Evolutionary conservation across 441 rosid species (phyloP), one percentile per base, ranked within the genome.

Genomic region (Gossypium lobatum): DNA sequence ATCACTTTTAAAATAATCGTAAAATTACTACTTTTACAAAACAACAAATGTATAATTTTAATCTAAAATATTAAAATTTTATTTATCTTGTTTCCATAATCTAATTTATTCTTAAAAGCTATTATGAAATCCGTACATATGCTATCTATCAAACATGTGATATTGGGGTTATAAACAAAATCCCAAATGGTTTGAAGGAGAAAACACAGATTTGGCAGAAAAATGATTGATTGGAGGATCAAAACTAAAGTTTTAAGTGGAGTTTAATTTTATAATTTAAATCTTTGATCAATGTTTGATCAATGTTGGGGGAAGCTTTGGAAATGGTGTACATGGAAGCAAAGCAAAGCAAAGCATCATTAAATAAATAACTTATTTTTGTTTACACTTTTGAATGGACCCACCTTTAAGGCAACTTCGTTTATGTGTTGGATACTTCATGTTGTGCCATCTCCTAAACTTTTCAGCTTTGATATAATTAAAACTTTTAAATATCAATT

Each of bases 261-360:
- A 60, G 14, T 55, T 25, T 25, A 13, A 4, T 9, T 45, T 25
- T 59, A 7, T 60, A 26, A 26, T 58, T 11, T 2, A 37, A 6
- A 10, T 11, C 8, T 58, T 57, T 11, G 17, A 23, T 3, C 39
- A 34, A 34, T 1, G 37, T 10, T 64, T n/a, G 7, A 31, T 31
- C 28, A 9, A 57, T 0, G 26, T 10, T 64, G 28, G 7, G 14
- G 48, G 37, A 23, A 39, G 52, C 69, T 64, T 64, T 31, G 69
- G 69, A 64, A 64, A 64, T 64, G 68, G 68, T 37, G 68, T 57
- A 18, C 28, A 50, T 13, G 1, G 55, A n/a, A 57, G n/a, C 61
- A 20, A 28, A 28, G 31, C 31, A 28, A 54, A 57, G 61, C 26
- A 57, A 57, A 57, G 61, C 61, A 20, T 57, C 28, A 10, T 57